A percentile compares a stretch with the other conserved stretches of the same genome.
Evolutionary conservation across 164 flowering plant species (phyloP).

Genomic region (Vitis riparia): DNA sequence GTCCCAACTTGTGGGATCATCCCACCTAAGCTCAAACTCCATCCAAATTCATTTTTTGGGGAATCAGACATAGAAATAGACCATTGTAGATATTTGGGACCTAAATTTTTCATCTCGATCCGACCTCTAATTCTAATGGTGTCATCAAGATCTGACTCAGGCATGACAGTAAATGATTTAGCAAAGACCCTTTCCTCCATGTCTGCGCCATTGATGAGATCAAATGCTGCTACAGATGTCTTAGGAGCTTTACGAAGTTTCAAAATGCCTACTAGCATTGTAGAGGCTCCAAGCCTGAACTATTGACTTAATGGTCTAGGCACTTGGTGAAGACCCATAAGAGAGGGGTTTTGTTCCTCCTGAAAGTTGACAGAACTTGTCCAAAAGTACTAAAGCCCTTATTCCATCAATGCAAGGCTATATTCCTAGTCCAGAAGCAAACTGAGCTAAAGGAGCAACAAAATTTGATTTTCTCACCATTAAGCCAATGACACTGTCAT

Average conservation of each 20-base stretch:
- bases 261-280: conserved; percentile 47
- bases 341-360: conserved; percentile 37
- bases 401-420: neutral
- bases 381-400: too few relatives aligned
- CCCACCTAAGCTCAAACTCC: conserved; percentile 39
- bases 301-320: conserved; percentile 28
- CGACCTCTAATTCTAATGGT: too few relatives aligned
- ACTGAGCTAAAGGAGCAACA: conserved; percentile 66
- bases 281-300: conserved; percentile 34
- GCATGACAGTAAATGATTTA: conserved; percentile 56
- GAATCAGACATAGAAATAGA: conserved; percentile 56
- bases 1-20: too few relatives aligned
- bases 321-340: conserved; percentile 55
- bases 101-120: too few relatives aligned
- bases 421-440: conserved; percentile 43
- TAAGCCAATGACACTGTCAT: conserved; percentile 61
- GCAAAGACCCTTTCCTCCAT: conserved; percentile 10
- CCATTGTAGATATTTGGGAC: conserved; percentile 50
- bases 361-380: too few relatives aligned
- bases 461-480: conserved; percentile 59
- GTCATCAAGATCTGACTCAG: conserved; percentile 50
- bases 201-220: conserved; percentile 16
- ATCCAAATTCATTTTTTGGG: conserved; percentile 76
- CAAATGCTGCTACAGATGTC: conserved; percentile 24
- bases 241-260: conserved; percentile 21